Base-by-base conservation (phyloP, 345 rosid genomes). In the Zanthoxylum bungeanum region DNA sequence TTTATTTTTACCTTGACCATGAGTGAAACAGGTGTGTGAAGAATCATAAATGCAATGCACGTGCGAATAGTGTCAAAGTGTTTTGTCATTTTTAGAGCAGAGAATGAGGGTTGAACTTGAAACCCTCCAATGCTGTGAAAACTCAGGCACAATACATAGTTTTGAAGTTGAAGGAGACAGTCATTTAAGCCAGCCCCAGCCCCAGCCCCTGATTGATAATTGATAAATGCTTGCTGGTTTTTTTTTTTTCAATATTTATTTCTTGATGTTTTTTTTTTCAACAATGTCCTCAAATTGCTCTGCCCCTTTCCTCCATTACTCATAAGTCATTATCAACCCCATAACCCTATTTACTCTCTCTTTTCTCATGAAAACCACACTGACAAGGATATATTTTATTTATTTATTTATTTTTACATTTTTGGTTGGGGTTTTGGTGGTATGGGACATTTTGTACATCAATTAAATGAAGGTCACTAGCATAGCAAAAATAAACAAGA, bases 101-200 rank as follows among this genome's bases (percentile, higher is more conserved):
- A 57, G 40, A 21, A 66, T 76, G 68, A 72, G 51, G 68, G n/a
- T n/a, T n/a, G n/a, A n/a, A n/a, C n/a, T 60, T 42, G 17, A 27
- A 40, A 25, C 50, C 31, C 7, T 49, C 21, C 14, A n/a, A 16
- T 7, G 33, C 1, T 27, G 60, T 27, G 7, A 55, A 55, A 33
- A 27, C 33, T 55, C 33, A 24, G 66, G 7, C 16, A 39, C 4
- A n/a, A n/a, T n/a, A 2, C 49, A 40, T 6, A 25, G 50, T 17
- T 25, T 52, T 60, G 46, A 49, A 37, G 46, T 16, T 9, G 53
- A 55, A 69, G 63, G 27, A 60, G 69, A 72, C 70, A 19, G 39
- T 46, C 50, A n/a, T 25, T 63, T 40, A 33, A 69, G 10, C 30
- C 27, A 25, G 52, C 28, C 52, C 34, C n/a, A n/a, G n/a, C n/a